These are phyloP conservation scores for Tothia fuscella DNA, from an alignment of 2,329 filamentous ascomycete genomes.

Conservation along the genomic window DNA sequence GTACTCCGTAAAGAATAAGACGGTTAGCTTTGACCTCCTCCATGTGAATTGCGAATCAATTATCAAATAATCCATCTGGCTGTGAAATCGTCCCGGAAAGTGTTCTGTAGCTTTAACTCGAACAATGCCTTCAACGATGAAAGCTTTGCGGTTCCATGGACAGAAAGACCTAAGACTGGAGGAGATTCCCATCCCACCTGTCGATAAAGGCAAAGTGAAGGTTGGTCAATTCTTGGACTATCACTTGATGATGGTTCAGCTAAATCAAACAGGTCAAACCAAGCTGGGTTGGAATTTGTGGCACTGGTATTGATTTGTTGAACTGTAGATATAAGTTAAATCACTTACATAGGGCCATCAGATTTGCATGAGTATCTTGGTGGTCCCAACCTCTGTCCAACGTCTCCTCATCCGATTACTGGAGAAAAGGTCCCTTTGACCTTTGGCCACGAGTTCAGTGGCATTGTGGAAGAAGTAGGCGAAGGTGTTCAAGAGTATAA, in stretches of 20 bases:
- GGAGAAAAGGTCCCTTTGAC: constrained; percentile 31
- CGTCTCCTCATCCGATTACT: constrained; percentile 43
- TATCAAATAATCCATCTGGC: too few relatives aligned
- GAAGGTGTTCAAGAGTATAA: constrained; percentile 30
- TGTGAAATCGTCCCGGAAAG: too few relatives aligned
- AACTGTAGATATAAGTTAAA: background rate
- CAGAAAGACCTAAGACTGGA: constrained; percentile 32
- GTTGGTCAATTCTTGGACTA: constrained; percentile 9
- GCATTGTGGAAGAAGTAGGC: constrained; percentile 36
- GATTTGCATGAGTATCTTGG: constrained; percentile 38
- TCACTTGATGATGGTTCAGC: constrained; percentile 12
- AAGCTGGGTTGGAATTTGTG: constrained; percentile 32
- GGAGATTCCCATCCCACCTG: constrained; percentile 28
- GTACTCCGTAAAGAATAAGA: too few relatives aligned
- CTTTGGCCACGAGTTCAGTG: constrained; percentile 41
- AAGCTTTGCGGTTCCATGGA: constrained; percentile 35
- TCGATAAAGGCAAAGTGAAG: constrained; percentile 31
- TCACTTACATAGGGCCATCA: constrained; percentile 10
- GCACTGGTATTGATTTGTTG: constrained; percentile 22
- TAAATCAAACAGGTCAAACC: constrained; percentile 21
- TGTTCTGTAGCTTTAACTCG: too few relatives aligned
- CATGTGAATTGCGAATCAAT: too few relatives aligned
- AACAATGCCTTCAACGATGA: constrained; percentile 24
- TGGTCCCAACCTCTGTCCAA: constrained; percentile 37
- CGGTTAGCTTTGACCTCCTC: too few relatives aligned